Evolutionary conservation across 371 early-diverging fungal genomes (phyloP), one percentile per base, ranked within the genome.

Genomic region (Blakeslea trispora): DNA sequence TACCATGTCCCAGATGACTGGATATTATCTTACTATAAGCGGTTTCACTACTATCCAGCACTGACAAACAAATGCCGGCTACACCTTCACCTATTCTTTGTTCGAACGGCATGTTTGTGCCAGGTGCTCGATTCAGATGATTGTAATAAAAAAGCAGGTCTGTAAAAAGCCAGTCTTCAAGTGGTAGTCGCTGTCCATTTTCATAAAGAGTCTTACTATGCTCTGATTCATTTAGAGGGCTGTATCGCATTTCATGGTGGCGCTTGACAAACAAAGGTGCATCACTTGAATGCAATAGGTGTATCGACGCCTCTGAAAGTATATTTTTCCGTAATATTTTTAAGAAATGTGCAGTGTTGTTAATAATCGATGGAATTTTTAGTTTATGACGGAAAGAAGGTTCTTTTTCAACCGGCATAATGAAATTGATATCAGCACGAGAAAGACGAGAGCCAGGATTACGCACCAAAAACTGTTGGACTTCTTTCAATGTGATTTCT

Each of bases 21-120:
- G 46, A 50, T 7, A 15, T 47, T 10, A 47, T 40, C 22, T 28
- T 19, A 34, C 22, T 44, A 22, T 63, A 46, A 9, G 51, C 64
- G 3, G 44, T 4, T n/a, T 51, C 60, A 17, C 55, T 41, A 8
- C 45, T 35, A 31, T 65, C 49, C 10, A 60, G 4, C 0, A 65
- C 40, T 19, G 65, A 48, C 13, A 65, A 5, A 18, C 61, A 60
- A n/a, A 90, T 67, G 22, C 86, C 85, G 0, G 86, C 87, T 10
- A 90, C 76, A 19, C 94, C 94, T 59, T 84, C 75, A 0, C 92
- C 92, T 21, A 91, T 79, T 3, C 64, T 67, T 18, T 77, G 54
- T 54, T 92, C 92, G n/a, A 87, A 68, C 0, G 79, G 68, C 0
- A 87, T 68, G 28, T 77, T 72, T 1, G 74, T 51, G 7, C 70